Evolutionary conservation across 768 basidiomycete genomes (phyloP).

Genomic region (Steccherinum ochraceum): DNA sequence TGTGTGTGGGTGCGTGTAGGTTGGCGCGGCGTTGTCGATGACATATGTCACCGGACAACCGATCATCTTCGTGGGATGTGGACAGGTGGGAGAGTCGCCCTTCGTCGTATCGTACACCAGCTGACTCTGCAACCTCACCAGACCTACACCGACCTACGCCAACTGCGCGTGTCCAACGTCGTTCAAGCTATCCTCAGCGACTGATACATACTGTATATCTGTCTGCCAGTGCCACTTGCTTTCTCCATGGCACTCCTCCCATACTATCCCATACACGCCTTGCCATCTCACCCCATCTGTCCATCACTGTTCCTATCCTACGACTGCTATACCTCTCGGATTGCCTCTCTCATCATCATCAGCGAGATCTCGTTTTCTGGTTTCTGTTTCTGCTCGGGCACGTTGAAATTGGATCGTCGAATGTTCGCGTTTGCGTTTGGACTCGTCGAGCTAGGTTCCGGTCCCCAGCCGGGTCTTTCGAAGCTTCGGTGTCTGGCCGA

Average conservation of each 20-base stretch:
- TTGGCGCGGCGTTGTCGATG: constrained; percentile 98
- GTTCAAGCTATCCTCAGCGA: constrained; percentile 88
- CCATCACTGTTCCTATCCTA: too few species aligned
- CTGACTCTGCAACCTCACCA: constrained; percentile 30
- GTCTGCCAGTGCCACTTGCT: too few species aligned
- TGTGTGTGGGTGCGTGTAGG: constrained; percentile 40
- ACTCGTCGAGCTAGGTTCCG: too few species aligned
- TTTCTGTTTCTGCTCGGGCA: too few species aligned
- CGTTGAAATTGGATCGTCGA: too few species aligned
- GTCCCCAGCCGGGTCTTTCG: too few species aligned
- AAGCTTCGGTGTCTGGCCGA: too few species aligned
- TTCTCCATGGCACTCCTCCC: not conserved
- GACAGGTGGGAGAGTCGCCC: constrained; percentile 53
- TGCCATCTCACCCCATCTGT: not conserved
- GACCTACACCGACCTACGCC: constrained; percentile 95
- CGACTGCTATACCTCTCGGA: too few species aligned
- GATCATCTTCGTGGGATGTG: constrained; percentile 96
- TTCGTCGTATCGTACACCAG: too few species aligned
- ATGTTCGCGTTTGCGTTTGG: too few species aligned
- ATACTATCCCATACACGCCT: not conserved
- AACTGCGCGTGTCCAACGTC: constrained; percentile 86
- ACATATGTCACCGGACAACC: constrained; percentile 99
- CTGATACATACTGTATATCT: constrained; percentile 30
- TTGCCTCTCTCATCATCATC: too few species aligned
- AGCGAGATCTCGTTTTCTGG: too few species aligned